Percentiles rank a stretch among this genome's conserved stretches.
Conservation (phyloP, 192 early-diverging fungal species). For the Gryganskiella cystojenkinii region DNA sequence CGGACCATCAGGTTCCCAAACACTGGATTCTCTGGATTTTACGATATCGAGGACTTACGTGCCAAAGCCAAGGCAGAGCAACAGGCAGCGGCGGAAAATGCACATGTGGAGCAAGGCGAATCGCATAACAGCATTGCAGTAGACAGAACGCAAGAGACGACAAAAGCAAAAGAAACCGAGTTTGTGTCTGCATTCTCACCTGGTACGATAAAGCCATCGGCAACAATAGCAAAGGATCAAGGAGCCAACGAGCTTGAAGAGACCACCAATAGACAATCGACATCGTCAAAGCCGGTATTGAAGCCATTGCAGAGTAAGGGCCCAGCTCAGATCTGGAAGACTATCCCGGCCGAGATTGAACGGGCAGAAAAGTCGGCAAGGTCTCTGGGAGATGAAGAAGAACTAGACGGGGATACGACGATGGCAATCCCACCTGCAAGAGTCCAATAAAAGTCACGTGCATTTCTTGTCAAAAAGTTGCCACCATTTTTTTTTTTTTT, state of each 20-base stretch:
- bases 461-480: too few relatives aligned
- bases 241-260: neutral
- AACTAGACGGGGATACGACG: too few relatives aligned
- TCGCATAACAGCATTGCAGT: too few relatives aligned
- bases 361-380: constrained; percentile 5
- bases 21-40: constrained; percentile 32
- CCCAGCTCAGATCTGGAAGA: constrained; percentile 42
- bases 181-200: neutral
- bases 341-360: constrained; percentile 25
- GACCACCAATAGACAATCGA: neutral
- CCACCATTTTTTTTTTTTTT: too few relatives aligned
- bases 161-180: neutral
- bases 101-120: neutral
- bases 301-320: constrained; percentile 12
- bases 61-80: constrained; percentile 11
- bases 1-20: constrained; percentile 15
- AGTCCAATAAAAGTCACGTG: too few relatives aligned
- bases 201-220: neutral
- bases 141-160: neutral
- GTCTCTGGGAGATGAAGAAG: too few relatives aligned
- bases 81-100: neutral
- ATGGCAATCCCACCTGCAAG: too few relatives aligned
- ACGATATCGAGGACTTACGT: constrained; percentile 20
- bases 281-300: constrained; percentile 19
- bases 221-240: neutral